Evolutionary conservation across 164 flowering plant species (phyloP), one percentile per base, ranked within the genome.

Genomic region (Magnolia sinica): DNA sequence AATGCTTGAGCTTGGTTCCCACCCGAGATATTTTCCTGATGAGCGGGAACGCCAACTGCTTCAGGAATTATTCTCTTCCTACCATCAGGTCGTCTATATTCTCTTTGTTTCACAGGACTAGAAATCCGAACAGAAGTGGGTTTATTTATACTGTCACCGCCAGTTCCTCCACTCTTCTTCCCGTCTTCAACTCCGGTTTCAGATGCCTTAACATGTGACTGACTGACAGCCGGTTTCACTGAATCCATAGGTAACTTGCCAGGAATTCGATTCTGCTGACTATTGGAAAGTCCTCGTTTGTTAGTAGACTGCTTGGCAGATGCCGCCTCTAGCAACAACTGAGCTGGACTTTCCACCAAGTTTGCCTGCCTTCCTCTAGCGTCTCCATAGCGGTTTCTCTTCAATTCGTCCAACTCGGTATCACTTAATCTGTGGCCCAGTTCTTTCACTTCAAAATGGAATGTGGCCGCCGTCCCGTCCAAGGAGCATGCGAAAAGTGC

Each of bases 41-140:
- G 90, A 75, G 76, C 69, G 50, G 97, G 90, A 72, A 87, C 88
- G 20, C 99, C 97, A 74, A 96, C 94, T 65, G 99, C 93, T 86
- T 96, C 98, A 3, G 99, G 99, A 74, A 96, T 96, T 76, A 96
- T 96, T 83, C 99, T 88, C 82, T 94, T 96, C 81, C 99, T 87
- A 18, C 99, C 99, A 88, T 96, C 99, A 64, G 98, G 91, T n/a
- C 97, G 87, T 61, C 98, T 89, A 78, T 96, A 96, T 79, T 92
- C 99, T 83, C 89, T 91, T 81, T 96, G 99, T 84, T 96, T 94
- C 22, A 92, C 97, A 71, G 98, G 99, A 87, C 93, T 93, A 66
- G 96, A 86, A 75, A 81, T 85, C 58, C 88, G 83, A 8, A 84
- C 65, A 75, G 97, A 64, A 72, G 81, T 50, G 0, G 81, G 85